Evolutionary conservation across 768 basidiomycete genomes (phyloP).

Genomic region (Lentinula raphanica): DNA sequence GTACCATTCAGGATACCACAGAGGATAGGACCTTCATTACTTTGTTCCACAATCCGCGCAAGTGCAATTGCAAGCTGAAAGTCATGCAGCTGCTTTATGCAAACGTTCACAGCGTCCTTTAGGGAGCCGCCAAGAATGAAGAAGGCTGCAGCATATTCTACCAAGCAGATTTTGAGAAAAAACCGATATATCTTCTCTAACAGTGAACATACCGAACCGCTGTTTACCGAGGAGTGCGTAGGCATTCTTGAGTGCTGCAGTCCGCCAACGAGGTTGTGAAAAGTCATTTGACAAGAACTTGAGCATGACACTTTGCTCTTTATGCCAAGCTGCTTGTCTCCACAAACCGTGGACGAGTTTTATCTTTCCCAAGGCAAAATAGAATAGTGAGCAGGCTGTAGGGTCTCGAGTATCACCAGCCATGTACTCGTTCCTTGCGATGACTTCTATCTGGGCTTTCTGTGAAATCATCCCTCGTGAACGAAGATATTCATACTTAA

Average conservation of each 20-base stretch:
- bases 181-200: conserved; percentile 3
- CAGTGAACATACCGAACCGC: conserved; percentile 66
- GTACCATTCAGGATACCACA: conserved; percentile 62
- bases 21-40: conserved; percentile 76
- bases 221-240: conserved; percentile 88
- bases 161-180: neutral
- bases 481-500: neutral
- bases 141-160: conserved; percentile 98
- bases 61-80: conserved; percentile 87
- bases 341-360: conserved; percentile 93
- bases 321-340: conserved; percentile 93
- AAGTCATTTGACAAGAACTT: conserved; percentile 94
- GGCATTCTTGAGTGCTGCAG: conserved; percentile 94
- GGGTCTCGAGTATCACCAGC: conserved; percentile 84
- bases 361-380: conserved; percentile 90
- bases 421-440: conserved; percentile 94
- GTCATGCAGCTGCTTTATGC: conserved; percentile 81
- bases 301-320: conserved; percentile 83
- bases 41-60: conserved; percentile 78
- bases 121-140: conserved; percentile 87
- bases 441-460: conserved; percentile 77
- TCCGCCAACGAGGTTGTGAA: conserved; percentile 74
- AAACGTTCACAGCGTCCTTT: conserved; percentile 89
- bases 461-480: conserved; percentile 24
- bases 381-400: conserved; percentile 81